These are phyloP conservation scores for Barbatosphaeria neglecta DNA, from an alignment of 495 filamentous ascomycete species.

Conservation along the genomic window DNA sequence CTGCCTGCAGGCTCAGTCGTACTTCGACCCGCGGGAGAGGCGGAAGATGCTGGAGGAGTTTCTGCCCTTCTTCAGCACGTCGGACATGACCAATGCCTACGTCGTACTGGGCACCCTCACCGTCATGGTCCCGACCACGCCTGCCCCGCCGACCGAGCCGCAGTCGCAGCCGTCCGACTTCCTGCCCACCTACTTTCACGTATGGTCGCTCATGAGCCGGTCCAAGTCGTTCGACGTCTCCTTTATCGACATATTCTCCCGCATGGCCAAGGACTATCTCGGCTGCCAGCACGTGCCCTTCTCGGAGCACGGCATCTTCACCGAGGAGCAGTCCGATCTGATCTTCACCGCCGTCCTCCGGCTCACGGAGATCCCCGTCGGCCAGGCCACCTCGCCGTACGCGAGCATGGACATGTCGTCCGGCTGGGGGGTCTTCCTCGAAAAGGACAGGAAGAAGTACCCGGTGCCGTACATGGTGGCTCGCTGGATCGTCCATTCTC, in stretches of 20 bases:
- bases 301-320: slow-evolving; percentile 80
- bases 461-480: slow-evolving; percentile 85
- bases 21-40: slow-evolving; percentile 81
- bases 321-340: slow-evolving; percentile 78
- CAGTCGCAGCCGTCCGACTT: slow-evolving; percentile 72
- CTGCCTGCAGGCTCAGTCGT: slow-evolving; percentile 77
- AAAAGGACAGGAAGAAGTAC: slow-evolving; percentile 85
- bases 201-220: slow-evolving; percentile 87
- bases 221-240: slow-evolving; percentile 78
- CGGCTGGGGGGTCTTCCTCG: slow-evolving; percentile 72
- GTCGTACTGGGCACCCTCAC: slow-evolving; percentile 80
- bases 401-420: slow-evolving; percentile 72
- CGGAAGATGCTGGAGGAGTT: slow-evolving; percentile 87
- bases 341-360: slow-evolving; percentile 88
- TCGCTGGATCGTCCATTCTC: slow-evolving; percentile 87
- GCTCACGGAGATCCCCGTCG: slow-evolving; percentile 90
- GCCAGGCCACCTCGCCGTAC: slow-evolving; percentile 90
- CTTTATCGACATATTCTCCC: slow-evolving; percentile 81
- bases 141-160: slow-evolving; percentile 55
- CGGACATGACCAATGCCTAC: slow-evolving; percentile 78
- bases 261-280: slow-evolving; percentile 74
- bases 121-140: slow-evolving; percentile 74
- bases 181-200: slow-evolving; percentile 83
- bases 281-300: slow-evolving; percentile 65
- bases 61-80: slow-evolving; percentile 89